Base-by-base conservation (phyloP, 2,329 filamentous ascomycete genomes). In the Cyclaneusma minus region DNA sequence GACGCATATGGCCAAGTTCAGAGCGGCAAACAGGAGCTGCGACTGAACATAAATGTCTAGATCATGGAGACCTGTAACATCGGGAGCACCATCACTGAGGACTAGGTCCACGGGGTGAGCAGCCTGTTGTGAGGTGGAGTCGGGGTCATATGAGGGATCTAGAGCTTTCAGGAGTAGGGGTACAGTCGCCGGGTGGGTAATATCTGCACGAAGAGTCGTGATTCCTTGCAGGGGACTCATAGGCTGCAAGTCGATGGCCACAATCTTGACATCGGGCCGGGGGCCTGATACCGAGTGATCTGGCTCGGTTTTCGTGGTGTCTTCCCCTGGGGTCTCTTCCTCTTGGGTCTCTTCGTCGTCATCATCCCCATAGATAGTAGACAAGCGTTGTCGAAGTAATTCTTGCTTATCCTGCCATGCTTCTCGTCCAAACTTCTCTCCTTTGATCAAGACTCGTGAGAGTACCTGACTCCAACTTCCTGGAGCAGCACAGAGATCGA, bases 1-100 rank as follows among this genome's bases (percentile, higher is more conserved):
- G 8, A 98, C 84, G 47, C 87, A 92, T 8, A 94, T 69, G 1
- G 89, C 84, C 3, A 98, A 69, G 49, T 94, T 93, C 12, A 98
- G 67, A 0, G 89, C 89, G 0, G 87, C 83, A 51, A 91, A 94
- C 25, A 98, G 74, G 6, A 98, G 66, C 53, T 95, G 89, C 6
- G 81, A 85, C 54, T 98, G 89, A 11, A 98, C 81, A 53, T 98
- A 98, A 40, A 95, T 95, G 52, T 98, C 89, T 18, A 98, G 69
- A 49, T 98, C 89, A 50, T 98, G 89, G 1, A 98, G 64, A 12
- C 89, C 89, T 1, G 89, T 98, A 8, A 98, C 89, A 44, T 98
- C 89, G 1, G 89, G 89, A 0, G 89, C 89, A 28, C 89, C 89
- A 43, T 98, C 89, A 31, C 83, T 93, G 35, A 98, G 69, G 13